A percentile compares a stretch with the other conserved stretches of the same genome.
phyloP scores from a whole-genome alignment of 768 basidiomycete genomes.

The Rhodotorula toruloides region DNA sequence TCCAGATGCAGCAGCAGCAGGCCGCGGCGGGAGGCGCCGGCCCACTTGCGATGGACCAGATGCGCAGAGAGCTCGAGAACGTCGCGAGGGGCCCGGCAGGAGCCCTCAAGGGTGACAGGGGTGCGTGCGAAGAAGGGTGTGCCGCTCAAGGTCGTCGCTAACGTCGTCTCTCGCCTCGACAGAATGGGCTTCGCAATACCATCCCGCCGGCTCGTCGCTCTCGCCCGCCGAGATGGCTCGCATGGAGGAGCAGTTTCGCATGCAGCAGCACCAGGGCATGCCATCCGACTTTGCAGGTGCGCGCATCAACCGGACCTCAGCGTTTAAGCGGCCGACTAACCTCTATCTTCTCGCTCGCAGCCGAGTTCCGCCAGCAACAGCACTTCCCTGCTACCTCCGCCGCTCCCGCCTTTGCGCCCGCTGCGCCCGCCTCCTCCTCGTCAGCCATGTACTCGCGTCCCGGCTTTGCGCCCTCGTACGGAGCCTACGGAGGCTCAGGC shows the following conservation, averaged over 20 bases:
- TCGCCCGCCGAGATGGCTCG: constrained; percentile 25
- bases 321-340: constrained; percentile 23
- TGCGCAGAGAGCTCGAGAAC: constrained; percentile 28
- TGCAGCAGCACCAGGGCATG: constrained; percentile 20
- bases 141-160: background rate
- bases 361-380: constrained; percentile 38
- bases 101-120: constrained; percentile 22
- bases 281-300: constrained; percentile 20
- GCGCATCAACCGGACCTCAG: constrained; percentile 42
- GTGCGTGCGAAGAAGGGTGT: too few species aligned
- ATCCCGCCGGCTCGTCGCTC: constrained; percentile 16
- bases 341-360: background rate
- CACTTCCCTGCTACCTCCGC: background rate
- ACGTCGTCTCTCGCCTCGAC: background rate
- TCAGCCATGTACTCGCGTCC: constrained; percentile 9
- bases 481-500: constrained; percentile 19
- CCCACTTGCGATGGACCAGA: constrained; percentile 10
- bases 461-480: constrained; percentile 27
- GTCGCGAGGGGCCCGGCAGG: constrained; percentile 1
- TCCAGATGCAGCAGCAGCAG: background rate
- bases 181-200: constrained; percentile 35
- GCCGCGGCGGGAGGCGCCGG: background rate
- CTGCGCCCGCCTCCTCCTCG: constrained; percentile 1
- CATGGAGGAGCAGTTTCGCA: constrained; percentile 35
- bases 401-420: background rate